These are phyloP conservation scores for Jamesozyma gamospora DNA, from an alignment of 805 yeast genomes.

Conservation along the genomic window DNA sequence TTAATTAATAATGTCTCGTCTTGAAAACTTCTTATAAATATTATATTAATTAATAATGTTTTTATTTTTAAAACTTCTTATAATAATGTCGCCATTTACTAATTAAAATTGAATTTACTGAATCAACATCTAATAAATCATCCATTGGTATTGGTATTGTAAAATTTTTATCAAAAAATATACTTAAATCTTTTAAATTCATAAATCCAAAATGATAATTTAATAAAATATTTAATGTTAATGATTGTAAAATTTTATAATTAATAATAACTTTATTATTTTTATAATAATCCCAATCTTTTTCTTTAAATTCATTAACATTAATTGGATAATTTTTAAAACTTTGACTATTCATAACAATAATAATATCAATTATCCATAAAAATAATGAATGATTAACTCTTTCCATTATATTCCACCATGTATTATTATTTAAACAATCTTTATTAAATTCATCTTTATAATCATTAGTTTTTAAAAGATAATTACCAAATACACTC, in stretches of 20 bases:
- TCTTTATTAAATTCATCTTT: constrained; percentile 25
- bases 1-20: too few species aligned
- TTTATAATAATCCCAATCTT: constrained; percentile 27
- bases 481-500: constrained; percentile 25
- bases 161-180: constrained; percentile 16
- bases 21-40: too few species aligned
- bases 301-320: constrained; percentile 13
- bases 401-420: constrained; percentile 27
- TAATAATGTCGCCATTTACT: constrained; percentile 29
- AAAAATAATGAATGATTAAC: constrained; percentile 25
- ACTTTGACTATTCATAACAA: constrained; percentile 28
- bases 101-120: constrained; percentile 20
- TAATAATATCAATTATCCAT: constrained; percentile 29
- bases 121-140: constrained; percentile 13
- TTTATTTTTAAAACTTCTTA: constrained; percentile 21
- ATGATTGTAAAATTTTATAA: constrained; percentile 34
- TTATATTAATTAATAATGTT: neutral
- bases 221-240: constrained; percentile 33
- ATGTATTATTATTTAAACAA: constrained; percentile 24
- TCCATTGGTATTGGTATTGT: constrained; percentile 25
- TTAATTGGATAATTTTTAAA: constrained; percentile 27
- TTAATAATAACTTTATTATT: constrained; percentile 29
- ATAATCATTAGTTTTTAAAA: constrained; percentile 25
- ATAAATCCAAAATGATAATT: constrained; percentile 45
- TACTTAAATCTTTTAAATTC: constrained; percentile 25